These are phyloP conservation scores for Nevesoporus exiguus DNA, from an alignment of 768 basidiomycete genomes.

Conservation along the genomic window DNA sequence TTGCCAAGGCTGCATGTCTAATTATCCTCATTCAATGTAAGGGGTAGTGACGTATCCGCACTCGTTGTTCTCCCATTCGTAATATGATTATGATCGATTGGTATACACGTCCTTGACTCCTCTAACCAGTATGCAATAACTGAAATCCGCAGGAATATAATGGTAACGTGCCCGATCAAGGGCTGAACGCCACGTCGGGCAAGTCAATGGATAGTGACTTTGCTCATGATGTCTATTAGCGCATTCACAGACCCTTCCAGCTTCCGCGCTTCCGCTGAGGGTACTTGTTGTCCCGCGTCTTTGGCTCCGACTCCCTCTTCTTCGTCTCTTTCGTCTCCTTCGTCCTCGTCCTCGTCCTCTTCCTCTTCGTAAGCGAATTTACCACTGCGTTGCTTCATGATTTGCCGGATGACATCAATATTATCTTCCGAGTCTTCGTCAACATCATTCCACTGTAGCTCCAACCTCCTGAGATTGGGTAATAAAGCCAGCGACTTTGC, in stretches of 20 bases:
- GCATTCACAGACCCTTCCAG: constrained; percentile 45
- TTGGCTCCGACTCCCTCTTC: constrained; percentile 23
- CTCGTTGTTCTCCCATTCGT: neutral
- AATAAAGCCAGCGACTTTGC: constrained; percentile 64
- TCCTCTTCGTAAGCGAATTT: constrained; percentile 76
- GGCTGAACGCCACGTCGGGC: neutral
- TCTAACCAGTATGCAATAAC: constrained; percentile 1
- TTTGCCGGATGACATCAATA: constrained; percentile 48
- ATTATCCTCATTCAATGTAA: neutral
- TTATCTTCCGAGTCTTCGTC: constrained; percentile 68
- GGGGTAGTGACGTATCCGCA: constrained; percentile 4
- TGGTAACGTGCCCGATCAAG: neutral
- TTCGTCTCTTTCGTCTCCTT: constrained; percentile 46
- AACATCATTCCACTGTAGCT: constrained; percentile 88
- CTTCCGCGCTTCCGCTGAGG: constrained; percentile 24
- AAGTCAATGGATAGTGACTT: constrained; percentile 48
- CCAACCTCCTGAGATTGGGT: constrained; percentile 58
- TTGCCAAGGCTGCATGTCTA: neutral
- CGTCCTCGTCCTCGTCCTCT: constrained; percentile 70
- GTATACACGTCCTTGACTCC: constrained; percentile 21
- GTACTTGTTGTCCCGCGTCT: constrained; percentile 19
- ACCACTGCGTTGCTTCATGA: constrained; percentile 63
- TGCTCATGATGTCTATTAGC: constrained; percentile 64
- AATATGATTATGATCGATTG: constrained; percentile 15
- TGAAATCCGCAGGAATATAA: constrained; percentile 1